Percentiles rank a stretch among this genome's conserved stretches.
Evolutionary conservation across 768 basidiomycete genomes (phyloP).

Genomic region (Rhizopogon vesiculosus): DNA sequence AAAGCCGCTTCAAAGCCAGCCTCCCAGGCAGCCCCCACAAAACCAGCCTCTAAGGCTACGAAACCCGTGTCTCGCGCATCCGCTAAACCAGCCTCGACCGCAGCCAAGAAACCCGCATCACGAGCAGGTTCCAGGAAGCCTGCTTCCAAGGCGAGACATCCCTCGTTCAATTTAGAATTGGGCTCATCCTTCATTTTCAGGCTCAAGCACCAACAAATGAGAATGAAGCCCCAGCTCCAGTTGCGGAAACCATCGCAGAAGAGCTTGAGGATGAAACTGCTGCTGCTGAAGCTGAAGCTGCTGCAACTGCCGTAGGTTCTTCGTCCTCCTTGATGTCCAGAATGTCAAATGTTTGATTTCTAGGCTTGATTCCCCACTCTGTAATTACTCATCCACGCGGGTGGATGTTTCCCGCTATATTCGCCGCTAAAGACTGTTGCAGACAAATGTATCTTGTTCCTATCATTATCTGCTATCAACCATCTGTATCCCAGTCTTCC

Average conservation of each 20-base stretch:
- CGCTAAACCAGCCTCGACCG: slow-evolving; percentile 40
- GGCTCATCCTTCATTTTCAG: slow-evolving; percentile 10
- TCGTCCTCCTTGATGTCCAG: not conserved
- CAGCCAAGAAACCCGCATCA: slow-evolving; percentile 49
- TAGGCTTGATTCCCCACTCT: slow-evolving; percentile 17
- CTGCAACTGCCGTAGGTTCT: slow-evolving; percentile 18
- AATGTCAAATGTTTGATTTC: not conserved
- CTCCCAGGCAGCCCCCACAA: slow-evolving; percentile 28
- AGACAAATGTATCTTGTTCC: slow-evolving; percentile 27
- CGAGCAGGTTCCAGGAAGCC: slow-evolving; percentile 60
- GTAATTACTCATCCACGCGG: slow-evolving; percentile 9
- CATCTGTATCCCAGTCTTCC: slow-evolving; percentile 19
- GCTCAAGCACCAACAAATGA: slow-evolving; percentile 32
- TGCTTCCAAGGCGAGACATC: slow-evolving; percentile 46
- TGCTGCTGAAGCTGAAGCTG: slow-evolving; percentile 33
- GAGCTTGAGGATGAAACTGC: slow-evolving; percentile 44
- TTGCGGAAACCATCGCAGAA: slow-evolving; percentile 51
- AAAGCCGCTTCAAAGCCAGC: slow-evolving; percentile 36
- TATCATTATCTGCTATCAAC: slow-evolving; percentile 30
- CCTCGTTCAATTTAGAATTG: not conserved
- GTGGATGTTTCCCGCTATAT: slow-evolving; percentile 11
- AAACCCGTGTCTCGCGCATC: slow-evolving; percentile 37
- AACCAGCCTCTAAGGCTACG: slow-evolving; percentile 37
- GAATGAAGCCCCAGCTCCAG: slow-evolving; percentile 33
- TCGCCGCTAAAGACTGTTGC: slow-evolving; percentile 13